phyloP scores from a whole-genome alignment of 2,329 filamentous ascomycete genomes.

The Ophiocordyceps robertsii region DNA sequence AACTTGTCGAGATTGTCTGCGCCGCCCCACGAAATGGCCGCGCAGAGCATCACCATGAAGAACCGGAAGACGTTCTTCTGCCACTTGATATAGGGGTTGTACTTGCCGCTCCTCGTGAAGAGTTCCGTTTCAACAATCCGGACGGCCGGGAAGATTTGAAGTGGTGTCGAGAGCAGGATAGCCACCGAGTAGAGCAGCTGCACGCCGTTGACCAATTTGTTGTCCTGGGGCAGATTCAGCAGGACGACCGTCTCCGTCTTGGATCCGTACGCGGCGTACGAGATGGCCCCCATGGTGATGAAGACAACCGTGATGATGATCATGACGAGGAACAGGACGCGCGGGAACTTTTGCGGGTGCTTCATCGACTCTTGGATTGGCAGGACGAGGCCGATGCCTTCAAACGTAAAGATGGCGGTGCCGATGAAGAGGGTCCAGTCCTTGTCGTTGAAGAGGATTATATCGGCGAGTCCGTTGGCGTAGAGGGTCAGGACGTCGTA shows the following conservation, averaged over 20 bases:
- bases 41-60: conserved; percentile 77
- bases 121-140: conserved; percentile 90
- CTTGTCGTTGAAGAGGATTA: conserved; percentile 76
- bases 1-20: conserved; percentile 95
- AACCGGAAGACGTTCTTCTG: conserved; percentile 98
- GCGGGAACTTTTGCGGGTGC: conserved; percentile 77
- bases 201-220: conserved; percentile 87
- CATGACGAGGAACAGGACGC: conserved; percentile 83
- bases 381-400: conserved; percentile 94
- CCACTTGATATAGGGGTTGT: conserved; percentile 98
- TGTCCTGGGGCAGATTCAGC: conserved; percentile 90
- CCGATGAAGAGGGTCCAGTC: conserved; percentile 98
- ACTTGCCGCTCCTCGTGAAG: conserved; percentile 90
- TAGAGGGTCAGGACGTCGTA: conserved; percentile 82
- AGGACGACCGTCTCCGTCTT: conserved; percentile 93
- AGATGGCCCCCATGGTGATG: conserved; percentile 79
- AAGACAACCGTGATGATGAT: conserved; percentile 88
- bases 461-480: conserved; percentile 65
- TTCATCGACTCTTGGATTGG: conserved; percentile 98
- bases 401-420: conserved; percentile 97
- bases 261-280: conserved; percentile 91
- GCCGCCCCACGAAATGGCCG: conserved; percentile 79
- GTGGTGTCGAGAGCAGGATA: conserved; percentile 86
- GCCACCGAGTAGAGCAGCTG: conserved; percentile 96
- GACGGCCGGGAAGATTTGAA: conserved; percentile 96